Evolutionary conservation across 331 rosid genomes (phyloP), one percentile per base, ranked within the genome.

Genomic region (Ulmus americana): DNA sequence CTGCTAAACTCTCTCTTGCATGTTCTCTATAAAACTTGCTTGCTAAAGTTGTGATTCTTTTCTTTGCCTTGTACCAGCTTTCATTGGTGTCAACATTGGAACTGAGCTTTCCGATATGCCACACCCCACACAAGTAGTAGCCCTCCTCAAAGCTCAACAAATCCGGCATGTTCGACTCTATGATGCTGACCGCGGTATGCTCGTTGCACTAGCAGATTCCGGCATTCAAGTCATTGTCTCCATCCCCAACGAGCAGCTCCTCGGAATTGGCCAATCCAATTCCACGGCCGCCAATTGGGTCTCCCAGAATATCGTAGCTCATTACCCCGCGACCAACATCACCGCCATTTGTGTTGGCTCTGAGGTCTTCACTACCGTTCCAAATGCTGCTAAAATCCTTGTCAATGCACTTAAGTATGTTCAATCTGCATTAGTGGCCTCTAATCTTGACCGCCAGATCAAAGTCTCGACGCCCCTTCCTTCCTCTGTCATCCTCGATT

Each of bases 231-330:
- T 94, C 45, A 80, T 85, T 67, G 72, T 94, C 38, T 74, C 97
- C 45, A 73, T 94, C 66, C 97, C 95, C 11, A 90, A 94, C 62
- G 95, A 90, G 50, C 87, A 94, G 72, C 74, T 94, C 55, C 84
- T 87, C 14, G 95, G 90, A 64, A 85, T 94, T 39, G 97, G 97
- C 49, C 97, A 87, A 65, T 89, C 97, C 1, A 89, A 90, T 70
- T 78, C 97, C 63, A 81, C 95, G 0, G 97, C 95, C 7, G 99
- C 97, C 14, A 89, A 89, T 68, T 89, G 97, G 97, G 95, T 92
- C 63, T 73, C 84, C 4, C 97, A 67, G 80, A 92, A 92, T 52
- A 92, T 92, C 41, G 81, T 86, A 2, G 97, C 97, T 11, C 97
- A 92, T 77, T 92, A 83, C 69, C 97, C 97, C 0, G 91, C 95